A percentile compares a stretch with the other conserved stretches of the same genome.
These are phyloP conservation scores for Puccinia novopanici DNA, from an alignment of 1,284 basidiomycete species.

Conservation along the genomic window DNA sequence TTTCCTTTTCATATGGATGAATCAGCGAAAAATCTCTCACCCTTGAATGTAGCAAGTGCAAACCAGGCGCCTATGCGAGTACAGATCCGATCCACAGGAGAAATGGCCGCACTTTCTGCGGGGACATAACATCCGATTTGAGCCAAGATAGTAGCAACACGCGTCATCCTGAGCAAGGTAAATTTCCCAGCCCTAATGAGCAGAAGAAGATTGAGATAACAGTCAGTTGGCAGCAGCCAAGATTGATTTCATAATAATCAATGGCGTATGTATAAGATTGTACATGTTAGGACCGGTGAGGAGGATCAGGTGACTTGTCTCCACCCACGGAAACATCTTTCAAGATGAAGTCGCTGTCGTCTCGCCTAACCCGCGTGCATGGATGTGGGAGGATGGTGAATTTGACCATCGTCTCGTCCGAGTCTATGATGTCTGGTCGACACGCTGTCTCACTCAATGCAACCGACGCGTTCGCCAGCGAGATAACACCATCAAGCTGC, in stretches of 20 bases:
- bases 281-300: conserved; percentile 92
- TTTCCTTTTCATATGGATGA: too few relatives aligned
- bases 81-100: conserved; percentile 88
- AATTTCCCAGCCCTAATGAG: conserved; percentile 71
- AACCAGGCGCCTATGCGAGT: conserved; percentile 88
- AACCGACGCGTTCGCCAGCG: conserved; percentile 82
- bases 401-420: conserved; percentile 74
- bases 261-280: too few relatives aligned
- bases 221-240: too few relatives aligned
- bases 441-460: conserved; percentile 91
- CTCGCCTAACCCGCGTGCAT: conserved; percentile 58
- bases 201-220: neutral
- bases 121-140: conserved; percentile 98
- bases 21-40: conserved; percentile 17
- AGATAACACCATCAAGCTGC: conserved; percentile 91
- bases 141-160: conserved; percentile 90
- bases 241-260: too few relatives aligned
- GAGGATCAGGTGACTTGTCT: conserved; percentile 74
- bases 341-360: conserved; percentile 75
- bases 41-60: conserved; percentile 58
- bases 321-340: conserved; percentile 88
- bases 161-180: conserved; percentile 88
- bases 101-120: conserved; percentile 75
- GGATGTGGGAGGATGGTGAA: conserved; percentile 85
- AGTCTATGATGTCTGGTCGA: conserved; percentile 81